phyloP scores from a whole-genome alignment of 306 rosid species.

The Mucuna pruriens region DNA sequence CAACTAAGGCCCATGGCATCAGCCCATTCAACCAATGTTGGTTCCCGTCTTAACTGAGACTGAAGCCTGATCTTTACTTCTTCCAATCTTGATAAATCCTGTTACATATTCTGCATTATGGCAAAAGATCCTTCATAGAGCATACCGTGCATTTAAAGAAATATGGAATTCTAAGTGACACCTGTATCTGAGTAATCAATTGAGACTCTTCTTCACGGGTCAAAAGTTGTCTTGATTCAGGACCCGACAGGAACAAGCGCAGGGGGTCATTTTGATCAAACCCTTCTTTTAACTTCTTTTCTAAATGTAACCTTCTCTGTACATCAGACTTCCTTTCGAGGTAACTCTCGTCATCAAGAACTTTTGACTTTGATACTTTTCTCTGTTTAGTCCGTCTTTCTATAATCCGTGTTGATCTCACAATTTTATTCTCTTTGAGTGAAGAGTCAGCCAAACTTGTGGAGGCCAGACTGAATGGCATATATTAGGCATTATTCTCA shows the following conservation, averaged over 20 bases:
- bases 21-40: slow-evolving; percentile 93
- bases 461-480: slow-evolving; percentile 44
- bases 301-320: slow-evolving; percentile 46
- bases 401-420: slow-evolving; percentile 67
- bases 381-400: slow-evolving; percentile 78
- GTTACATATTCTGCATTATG: slow-evolving; percentile 51
- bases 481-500: slow-evolving; percentile 37
- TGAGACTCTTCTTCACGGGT: slow-evolving; percentile 74
- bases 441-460: slow-evolving; percentile 48
- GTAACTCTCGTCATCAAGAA: slow-evolving; percentile 46
- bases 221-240: slow-evolving; percentile 84
- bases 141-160: slow-evolving; percentile 23
- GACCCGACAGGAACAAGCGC: slow-evolving; percentile 75
- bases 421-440: slow-evolving; percentile 52
- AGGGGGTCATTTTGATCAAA: slow-evolving; percentile 69
- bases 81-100: slow-evolving; percentile 73
- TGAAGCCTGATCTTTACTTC: slow-evolving; percentile 72
- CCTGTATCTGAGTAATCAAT: slow-evolving; percentile 77
- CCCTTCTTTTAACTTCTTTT: slow-evolving; percentile 62
- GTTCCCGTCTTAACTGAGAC: slow-evolving; percentile 84
- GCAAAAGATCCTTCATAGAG: slow-evolving; percentile 32
- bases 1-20: slow-evolving; percentile 74
- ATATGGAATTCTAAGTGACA: slow-evolving; percentile 37
- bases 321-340: slow-evolving; percentile 46
- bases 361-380: slow-evolving; percentile 53